Evolutionary conservation across 2,329 filamentous ascomycete genomes (phyloP).

Genomic region (Botryotinia narcissicola): DNA sequence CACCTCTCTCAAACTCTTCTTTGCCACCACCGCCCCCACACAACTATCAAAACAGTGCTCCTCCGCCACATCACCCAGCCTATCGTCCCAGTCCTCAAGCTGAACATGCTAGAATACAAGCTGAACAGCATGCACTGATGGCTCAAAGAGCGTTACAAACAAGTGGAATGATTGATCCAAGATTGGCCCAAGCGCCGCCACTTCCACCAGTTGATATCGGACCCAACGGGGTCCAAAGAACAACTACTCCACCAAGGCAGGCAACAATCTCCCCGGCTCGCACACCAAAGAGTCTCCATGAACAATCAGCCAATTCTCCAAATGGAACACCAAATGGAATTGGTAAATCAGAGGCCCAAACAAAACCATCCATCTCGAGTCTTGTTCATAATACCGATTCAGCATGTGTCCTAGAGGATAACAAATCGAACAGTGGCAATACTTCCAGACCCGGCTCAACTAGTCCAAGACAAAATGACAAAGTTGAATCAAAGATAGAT

Average conservation of each 20-base stretch:
- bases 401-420: conserved; percentile 33
- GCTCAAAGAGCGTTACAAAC: conserved; percentile 34
- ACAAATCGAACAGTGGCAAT: conserved; percentile 37
- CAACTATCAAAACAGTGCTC: conserved; percentile 23
- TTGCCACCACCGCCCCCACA: conserved; percentile 36
- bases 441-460: conserved; percentile 33
- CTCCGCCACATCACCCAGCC: conserved; percentile 24
- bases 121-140: conserved; percentile 38
- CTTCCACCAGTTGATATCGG: conserved; percentile 28
- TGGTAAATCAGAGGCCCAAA: conserved; percentile 32
- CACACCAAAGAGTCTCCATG: conserved; percentile 22
- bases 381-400: conserved; percentile 37
- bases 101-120: conserved; percentile 41
- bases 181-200: conserved; percentile 10
- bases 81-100: conserved; percentile 42
- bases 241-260: conserved; percentile 30
- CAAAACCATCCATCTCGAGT: conserved; percentile 37
- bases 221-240: conserved; percentile 24
- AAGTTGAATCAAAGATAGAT: conserved; percentile 42
- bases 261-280: neutral
- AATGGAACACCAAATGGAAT: conserved; percentile 20
- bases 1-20: conserved; percentile 39
- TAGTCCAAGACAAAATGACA: conserved; percentile 30
- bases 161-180: conserved; percentile 32
- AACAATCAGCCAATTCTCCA: conserved; percentile 23